phyloP scores from a whole-genome alignment of 352 stramenopile species.

The Phytophthora pini region DNA sequence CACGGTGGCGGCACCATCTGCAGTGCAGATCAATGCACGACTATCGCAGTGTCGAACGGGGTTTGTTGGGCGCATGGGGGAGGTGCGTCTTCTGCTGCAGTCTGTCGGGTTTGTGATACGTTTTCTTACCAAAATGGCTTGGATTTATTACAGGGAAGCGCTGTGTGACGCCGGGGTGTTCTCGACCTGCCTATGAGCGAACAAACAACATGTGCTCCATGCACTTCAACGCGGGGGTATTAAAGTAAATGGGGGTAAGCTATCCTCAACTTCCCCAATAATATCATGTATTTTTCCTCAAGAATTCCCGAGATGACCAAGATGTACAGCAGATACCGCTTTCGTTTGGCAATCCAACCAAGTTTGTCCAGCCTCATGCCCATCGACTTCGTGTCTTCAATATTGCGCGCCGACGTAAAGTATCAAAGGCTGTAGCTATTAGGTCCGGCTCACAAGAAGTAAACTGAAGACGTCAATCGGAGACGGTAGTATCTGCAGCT shows the following conservation, averaged over 20 bases:
- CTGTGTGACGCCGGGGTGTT: slow-evolving; percentile 39
- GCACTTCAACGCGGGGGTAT: slow-evolving; percentile 40
- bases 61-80: slow-evolving; percentile 83
- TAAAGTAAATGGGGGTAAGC: neutral
- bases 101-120: no score
- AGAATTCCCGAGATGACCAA: slow-evolving; percentile 6
- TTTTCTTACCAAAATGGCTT: neutral
- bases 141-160: slow-evolving; percentile 44
- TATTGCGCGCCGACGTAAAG: slow-evolving; percentile 6
- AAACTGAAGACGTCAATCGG: slow-evolving; percentile 2
- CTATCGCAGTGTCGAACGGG: slow-evolving; percentile 60
- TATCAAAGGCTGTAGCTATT: slow-evolving; percentile 2
- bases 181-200: slow-evolving; percentile 63
- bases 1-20: slow-evolving; percentile 63
- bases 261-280: neutral
- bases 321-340: slow-evolving; percentile 1
- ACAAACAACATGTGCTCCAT: slow-evolving; percentile 64
- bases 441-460: slow-evolving; percentile 1
- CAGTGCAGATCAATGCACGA: slow-evolving; percentile 39
- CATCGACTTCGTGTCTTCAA: slow-evolving; percentile 2
- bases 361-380: neutral
- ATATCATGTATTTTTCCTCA: slow-evolving; percentile 15
- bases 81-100: slow-evolving; percentile 26
- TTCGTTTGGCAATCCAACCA: neutral
- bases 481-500: neutral